Evolutionary conservation across 768 basidiomycete species (phyloP).

Genomic region (Rhodocollybia butyracea): DNA sequence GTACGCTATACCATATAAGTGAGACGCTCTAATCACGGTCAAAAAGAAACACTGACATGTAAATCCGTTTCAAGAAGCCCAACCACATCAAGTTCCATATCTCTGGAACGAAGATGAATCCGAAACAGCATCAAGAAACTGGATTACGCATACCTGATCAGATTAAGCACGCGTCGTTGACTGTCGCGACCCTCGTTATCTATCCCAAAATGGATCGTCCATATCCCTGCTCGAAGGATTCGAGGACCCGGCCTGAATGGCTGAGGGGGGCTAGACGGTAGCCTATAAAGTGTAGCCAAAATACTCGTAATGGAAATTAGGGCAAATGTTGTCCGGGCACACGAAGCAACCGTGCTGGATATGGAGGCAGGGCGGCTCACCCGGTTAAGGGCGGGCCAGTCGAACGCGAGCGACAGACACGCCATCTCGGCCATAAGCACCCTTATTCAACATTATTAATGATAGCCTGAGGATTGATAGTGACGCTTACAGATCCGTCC

Average conservation of each 20-base stretch:
- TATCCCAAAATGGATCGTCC: constrained; percentile 89
- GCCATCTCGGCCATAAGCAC: constrained; percentile 53
- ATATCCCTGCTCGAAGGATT: constrained; percentile 80
- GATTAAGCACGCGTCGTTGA: constrained; percentile 60
- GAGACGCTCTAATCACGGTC: background rate
- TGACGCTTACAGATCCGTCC: constrained; percentile 67
- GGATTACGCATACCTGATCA: constrained; percentile 29
- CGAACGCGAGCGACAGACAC: constrained; percentile 47
- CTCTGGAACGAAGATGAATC: constrained; percentile 32
- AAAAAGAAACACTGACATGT: constrained; percentile 49
- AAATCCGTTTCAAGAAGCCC: constrained; percentile 86
- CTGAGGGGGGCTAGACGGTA: constrained; percentile 44
- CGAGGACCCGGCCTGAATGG: constrained; percentile 64
- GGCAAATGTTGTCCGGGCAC: constrained; percentile 31
- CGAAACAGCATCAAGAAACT: background rate
- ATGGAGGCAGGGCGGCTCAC: background rate
- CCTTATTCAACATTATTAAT: constrained; percentile 25
- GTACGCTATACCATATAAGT: constrained; percentile 40
- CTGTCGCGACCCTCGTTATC: constrained; percentile 75
- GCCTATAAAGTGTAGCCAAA: constrained; percentile 49
- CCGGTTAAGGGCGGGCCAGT: constrained; percentile 25
- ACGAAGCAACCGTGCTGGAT: constrained; percentile 20
- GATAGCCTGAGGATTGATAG: background rate
- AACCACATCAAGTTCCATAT: constrained; percentile 83
- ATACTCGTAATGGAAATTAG: constrained; percentile 45